Evolutionary conservation across 306 rosid species (phyloP), one percentile per base, ranked within the genome.

Genomic region (Psophocarpus tetragonolobus): DNA sequence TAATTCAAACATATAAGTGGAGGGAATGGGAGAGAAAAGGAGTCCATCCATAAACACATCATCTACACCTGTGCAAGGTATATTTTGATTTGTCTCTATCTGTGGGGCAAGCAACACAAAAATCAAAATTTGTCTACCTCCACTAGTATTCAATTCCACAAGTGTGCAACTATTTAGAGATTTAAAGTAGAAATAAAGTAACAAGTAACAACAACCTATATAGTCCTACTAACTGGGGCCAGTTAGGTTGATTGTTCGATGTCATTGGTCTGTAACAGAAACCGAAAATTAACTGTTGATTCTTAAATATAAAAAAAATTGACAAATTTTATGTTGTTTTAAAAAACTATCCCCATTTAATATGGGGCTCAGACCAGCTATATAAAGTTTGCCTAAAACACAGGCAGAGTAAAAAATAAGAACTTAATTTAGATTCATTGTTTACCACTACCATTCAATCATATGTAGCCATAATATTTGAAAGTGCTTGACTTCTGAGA

Each of bases 11-110:
- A 47, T 7, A 24, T 54, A 56, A 29, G 33, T 4, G 33, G 64
- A 50, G 27, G 63, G 33, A 60, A 23, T n/a, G 23, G 56, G 70
- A 45, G 45, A 23, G 33, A 15, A 30, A 78, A 15, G 38, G 27
- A 15, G 41, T 11, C 71, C 77, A 44, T 57, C 50, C 56, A 42
- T 53, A 50, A 38, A 72, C 70, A 62, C 30, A 51, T 38, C 74
- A 72, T 71, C 39, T 73, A 53, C 80, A 73, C 75, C 75, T 65
- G 45, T 74, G 24, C 74, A 74, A 44, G 65, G 47, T 3, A 74
- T 35, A 67, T 74, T 81, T 76, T 67, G 39, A 68, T 75, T 75
- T 81, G 77, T 67, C 84, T 56, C 45, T 80, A 44, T 80, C 83
- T 47, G 73, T 80, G 39, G 84, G 30, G 56, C 41, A 60, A 63